These are phyloP conservation scores for Ceratonia siliqua DNA, from an alignment of 306 rosid genomes.

Conservation along the genomic window DNA sequence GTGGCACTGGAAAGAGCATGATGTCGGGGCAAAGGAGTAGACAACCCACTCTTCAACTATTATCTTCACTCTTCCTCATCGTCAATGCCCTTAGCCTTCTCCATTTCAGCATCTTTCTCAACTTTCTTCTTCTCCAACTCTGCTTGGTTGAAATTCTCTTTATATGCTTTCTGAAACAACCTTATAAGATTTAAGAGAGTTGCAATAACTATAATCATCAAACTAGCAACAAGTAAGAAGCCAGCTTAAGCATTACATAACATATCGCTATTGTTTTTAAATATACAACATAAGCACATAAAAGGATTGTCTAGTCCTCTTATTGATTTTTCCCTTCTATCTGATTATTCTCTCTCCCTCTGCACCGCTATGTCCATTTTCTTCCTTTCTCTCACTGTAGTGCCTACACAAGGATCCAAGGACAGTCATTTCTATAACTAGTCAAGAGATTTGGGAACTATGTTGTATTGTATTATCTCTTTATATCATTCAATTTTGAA, in stretches of 20 bases:
- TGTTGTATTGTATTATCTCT: no score
- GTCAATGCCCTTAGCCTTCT: conserved; percentile 67
- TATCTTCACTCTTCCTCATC: conserved; percentile 57
- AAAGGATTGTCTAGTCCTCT: no score
- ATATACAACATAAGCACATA: no score
- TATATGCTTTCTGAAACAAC: conserved; percentile 89
- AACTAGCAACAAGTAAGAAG: conserved; percentile 32
- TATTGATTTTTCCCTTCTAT: no score
- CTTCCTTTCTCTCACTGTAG: no score
- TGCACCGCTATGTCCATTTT: no score
- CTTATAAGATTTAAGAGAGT: conserved; percentile 81
- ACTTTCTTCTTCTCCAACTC: conserved; percentile 90
- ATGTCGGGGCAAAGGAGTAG: conserved; percentile 38
- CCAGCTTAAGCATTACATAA: conserved; percentile 32
- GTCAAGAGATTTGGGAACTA: no score
- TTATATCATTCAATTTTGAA: no score
- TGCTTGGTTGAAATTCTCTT: conserved; percentile 87
- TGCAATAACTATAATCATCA: conserved; percentile 66
- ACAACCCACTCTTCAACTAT: conserved; percentile 46
- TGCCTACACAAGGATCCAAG: no score
- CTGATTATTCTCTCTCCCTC: no score
- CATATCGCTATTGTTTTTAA: no score
- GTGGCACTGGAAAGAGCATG: conserved; percentile 46
- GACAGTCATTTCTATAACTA: no score
- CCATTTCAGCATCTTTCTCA: conserved; percentile 87